Percentiles rank a stretch among this genome's conserved stretches.
Evolutionary conservation across 345 rosid species (phyloP).

Genomic region (Gossypium longicalyx): DNA sequence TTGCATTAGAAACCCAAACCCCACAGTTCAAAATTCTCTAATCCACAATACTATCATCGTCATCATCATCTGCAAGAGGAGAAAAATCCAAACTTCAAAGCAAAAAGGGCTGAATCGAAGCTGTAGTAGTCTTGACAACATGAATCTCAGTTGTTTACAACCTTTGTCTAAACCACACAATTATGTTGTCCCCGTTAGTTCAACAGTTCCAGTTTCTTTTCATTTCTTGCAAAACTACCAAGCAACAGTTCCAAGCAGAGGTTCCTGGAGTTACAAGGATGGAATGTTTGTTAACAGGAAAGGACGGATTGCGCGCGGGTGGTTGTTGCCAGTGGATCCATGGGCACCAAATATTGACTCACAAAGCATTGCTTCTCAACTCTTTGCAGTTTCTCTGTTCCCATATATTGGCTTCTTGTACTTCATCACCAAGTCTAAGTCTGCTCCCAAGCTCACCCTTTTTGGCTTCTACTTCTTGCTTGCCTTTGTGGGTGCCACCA

Average conservation of each 20-base stretch:
- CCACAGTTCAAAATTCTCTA: neutral
- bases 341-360: slow-evolving; percentile 84
- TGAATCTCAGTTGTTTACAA: slow-evolving; percentile 24
- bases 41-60: neutral
- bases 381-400: slow-evolving; percentile 70
- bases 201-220: slow-evolving; percentile 16
- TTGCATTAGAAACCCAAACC: neutral
- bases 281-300: slow-evolving; percentile 22
- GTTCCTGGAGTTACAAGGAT: slow-evolving; percentile 13
- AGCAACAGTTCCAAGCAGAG: slow-evolving; percentile 8
- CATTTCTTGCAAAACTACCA: slow-evolving; percentile 20
- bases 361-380: slow-evolving; percentile 78
- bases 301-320: slow-evolving; percentile 34
- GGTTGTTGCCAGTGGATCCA: slow-evolving; percentile 73
- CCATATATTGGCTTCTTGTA: slow-evolving; percentile 87
- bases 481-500: slow-evolving; percentile 82
- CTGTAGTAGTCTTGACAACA: neutral
- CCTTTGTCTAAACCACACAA: slow-evolving; percentile 15
- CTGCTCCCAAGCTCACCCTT: slow-evolving; percentile 79
- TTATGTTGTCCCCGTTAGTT: slow-evolving; percentile 5
- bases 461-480: slow-evolving; percentile 95
- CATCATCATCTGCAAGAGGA: neutral
- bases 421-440: slow-evolving; percentile 79
- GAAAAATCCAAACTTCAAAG: neutral
- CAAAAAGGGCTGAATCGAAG: neutral